Base-by-base conservation (phyloP, 2,329 filamentous ascomycete species). In the Aspergillus tubingensis region DNA sequence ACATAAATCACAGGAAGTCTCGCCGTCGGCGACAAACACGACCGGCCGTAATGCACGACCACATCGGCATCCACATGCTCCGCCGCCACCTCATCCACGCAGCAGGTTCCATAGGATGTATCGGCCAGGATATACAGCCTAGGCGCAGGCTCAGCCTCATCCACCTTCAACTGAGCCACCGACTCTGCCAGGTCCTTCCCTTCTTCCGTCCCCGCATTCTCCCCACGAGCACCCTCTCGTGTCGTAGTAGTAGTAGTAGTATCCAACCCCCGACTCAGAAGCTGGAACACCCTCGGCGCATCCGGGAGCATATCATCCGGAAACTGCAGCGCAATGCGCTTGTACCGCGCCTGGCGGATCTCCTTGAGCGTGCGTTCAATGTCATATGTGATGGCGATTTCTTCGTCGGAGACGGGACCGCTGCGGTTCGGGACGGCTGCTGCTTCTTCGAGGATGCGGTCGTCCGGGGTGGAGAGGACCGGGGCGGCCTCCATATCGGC, bases 101-200 rank as follows among this genome's bases (percentile, higher is more conserved):
- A 99, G 78, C 95, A 99, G 0, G 94, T 89, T 61, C 95, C 96
- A 77, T 98, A 99, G 2, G 94, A 97, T 2, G 95, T 98, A 76
- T 99, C 95, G 32, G 90, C 95, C 17, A 99, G 81, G 62, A 99
- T 93, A 68, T 91, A 96, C 55, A 98, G 82, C 47, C 77, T 79
- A 8, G 75, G 72, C 2, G 76, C 67, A 38, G 65, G 63, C 8
- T 72, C 67, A 8, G 58, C 59, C 19, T 70, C 66, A 15, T 65
- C 62, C 47, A 73, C 62, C 11, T 65, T 67, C 3, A 76, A 62
- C 39, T 68, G 68, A 48, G 70, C 67, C 27, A 72, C 66, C 13
- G 66, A 68, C 6, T 74, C 67, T 5, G 65, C 58, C 15, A 76
- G 52, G 15, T 43, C 52, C 17, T 65, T 60, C 32, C 52, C 52